Percentiles rank a stretch among this genome's conserved stretches.
phyloP scores from a whole-genome alignment of 495 filamentous ascomycete genomes.

The Astrothelium subdiscretum region DNA sequence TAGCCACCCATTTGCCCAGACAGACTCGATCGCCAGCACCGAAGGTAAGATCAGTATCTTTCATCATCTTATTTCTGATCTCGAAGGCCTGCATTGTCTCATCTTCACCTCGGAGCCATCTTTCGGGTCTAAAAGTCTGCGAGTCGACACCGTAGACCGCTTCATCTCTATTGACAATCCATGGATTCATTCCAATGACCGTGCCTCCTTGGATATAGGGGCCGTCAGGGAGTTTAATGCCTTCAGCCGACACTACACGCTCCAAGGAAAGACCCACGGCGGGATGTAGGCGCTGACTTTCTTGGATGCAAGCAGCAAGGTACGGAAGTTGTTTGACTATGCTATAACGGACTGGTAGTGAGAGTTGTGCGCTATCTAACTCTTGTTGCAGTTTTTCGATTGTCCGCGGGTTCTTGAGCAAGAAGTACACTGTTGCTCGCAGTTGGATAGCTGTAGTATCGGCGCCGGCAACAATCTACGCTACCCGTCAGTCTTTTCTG shows the following conservation, averaged over 20 bases:
- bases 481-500: background rate
- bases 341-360: background rate
- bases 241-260: slow-evolving; percentile 34
- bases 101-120: slow-evolving; percentile 21
- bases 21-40: background rate
- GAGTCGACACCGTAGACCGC: slow-evolving; percentile 24
- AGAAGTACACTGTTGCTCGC: slow-evolving; percentile 9
- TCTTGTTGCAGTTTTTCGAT: slow-evolving; percentile 5
- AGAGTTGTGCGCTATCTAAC: slow-evolving; percentile 8
- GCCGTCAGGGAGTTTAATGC: slow-evolving; percentile 42
- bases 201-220: slow-evolving; percentile 41
- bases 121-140: slow-evolving; percentile 22
- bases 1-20: background rate
- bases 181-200: slow-evolving; percentile 35
- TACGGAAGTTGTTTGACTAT: slow-evolving; percentile 34
- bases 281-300: slow-evolving; percentile 32
- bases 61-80: background rate
- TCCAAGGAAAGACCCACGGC: slow-evolving; percentile 15
- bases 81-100: background rate
- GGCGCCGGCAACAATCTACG: background rate
- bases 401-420: slow-evolving; percentile 11
- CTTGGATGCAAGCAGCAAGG: slow-evolving; percentile 39
- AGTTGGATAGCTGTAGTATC: background rate
- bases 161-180: slow-evolving; percentile 20
- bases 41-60: background rate